Evolutionary conservation across 2,329 filamentous ascomycete genomes (phyloP).

Genomic region (Metarhizium brunneum): DNA sequence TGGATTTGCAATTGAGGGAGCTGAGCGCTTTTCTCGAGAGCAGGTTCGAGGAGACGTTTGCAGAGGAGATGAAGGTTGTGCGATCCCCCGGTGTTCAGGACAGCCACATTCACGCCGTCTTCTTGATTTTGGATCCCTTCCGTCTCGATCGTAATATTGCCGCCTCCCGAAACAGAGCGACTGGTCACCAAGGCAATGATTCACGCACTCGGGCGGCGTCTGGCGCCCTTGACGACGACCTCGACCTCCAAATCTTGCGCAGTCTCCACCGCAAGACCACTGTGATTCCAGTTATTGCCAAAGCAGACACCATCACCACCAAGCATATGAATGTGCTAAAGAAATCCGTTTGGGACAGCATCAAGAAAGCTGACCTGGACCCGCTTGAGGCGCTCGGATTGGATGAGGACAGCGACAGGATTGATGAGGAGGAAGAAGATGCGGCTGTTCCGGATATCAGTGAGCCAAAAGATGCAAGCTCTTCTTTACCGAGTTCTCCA

Average conservation of each 20-base stretch:
- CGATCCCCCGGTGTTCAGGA: constrained; percentile 88
- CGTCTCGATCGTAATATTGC: constrained; percentile 78
- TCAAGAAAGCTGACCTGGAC: constrained; percentile 79
- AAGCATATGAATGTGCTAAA: constrained; percentile 91
- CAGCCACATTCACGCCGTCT: constrained; percentile 94
- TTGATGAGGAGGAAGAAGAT: constrained; percentile 42
- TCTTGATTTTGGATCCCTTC: constrained; percentile 81
- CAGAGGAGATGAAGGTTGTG: constrained; percentile 94
- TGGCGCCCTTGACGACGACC: constrained; percentile 72
- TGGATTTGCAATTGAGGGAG: constrained; percentile 87
- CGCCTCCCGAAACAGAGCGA: constrained; percentile 46
- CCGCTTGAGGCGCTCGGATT: constrained; percentile 79
- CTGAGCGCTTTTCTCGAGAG: constrained; percentile 89
- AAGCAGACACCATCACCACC: constrained; percentile 93
- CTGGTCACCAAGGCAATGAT: constrained; percentile 38
- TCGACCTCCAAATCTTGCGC: constrained; percentile 84
- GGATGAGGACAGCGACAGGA: constrained; percentile 60
- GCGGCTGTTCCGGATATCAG: constrained; percentile 18
- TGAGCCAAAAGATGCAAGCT: constrained; percentile 12
- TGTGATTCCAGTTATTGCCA: constrained; percentile 89
- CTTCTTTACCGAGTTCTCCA: constrained; percentile 25
- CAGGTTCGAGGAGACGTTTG: constrained; percentile 97
- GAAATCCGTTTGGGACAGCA: constrained; percentile 77
- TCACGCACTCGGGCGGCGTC: constrained; percentile 34
- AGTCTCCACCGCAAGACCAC: constrained; percentile 88